Base-by-base conservation (phyloP, 2,329 filamentous ascomycete genomes). In the Claviceps humidiphila region DNA sequence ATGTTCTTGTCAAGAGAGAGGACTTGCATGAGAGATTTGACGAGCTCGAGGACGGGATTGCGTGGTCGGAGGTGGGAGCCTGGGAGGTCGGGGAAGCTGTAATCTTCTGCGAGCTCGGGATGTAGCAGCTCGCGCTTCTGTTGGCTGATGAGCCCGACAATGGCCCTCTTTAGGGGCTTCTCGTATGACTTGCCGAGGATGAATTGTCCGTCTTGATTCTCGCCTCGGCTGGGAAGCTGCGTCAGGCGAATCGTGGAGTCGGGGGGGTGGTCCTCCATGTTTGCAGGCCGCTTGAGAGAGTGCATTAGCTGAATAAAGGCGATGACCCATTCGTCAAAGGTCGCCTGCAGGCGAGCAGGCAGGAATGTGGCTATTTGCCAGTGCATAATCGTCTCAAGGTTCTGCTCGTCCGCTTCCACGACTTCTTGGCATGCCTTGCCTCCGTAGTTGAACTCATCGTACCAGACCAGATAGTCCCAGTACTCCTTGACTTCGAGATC, bases 401-500 rank as follows among this genome's bases (percentile, higher is more conserved):
- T 77, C 64, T 96, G 89, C 45, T 85, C 81, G 4, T 78, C 74
- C 5, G 70, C 68, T 60, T 91, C 88, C 7, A 85, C 76, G 3
- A 96, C 87, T 61, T 93, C 81, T 49, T 84, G 81, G 58, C 89
- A 95, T 4, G 87, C 93, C 63, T 94, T 94, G 55, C 93, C 93
- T 52, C 93, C 94, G 62, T 97, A 97, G 72, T 99, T 98, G 75
- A 91, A 96, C 68, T 96, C 89, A 60, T 99, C 93, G 59, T 97
- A 97, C 93, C 93, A 99, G 4, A 96, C 83, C 0, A 99, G 81
- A 62, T 96, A 97, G 66, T 99, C 93, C 93, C 93, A 99, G 68
- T 96, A 99, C 65, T 98, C 93, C 59, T 91, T 95, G 67, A 99
- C 93, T 60, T 96, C 88, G 3, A 99, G 76, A 61, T 98, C 93